Base-by-base conservation (phyloP, 345 rosid species). In the Pugionium dolabratum region DNA sequence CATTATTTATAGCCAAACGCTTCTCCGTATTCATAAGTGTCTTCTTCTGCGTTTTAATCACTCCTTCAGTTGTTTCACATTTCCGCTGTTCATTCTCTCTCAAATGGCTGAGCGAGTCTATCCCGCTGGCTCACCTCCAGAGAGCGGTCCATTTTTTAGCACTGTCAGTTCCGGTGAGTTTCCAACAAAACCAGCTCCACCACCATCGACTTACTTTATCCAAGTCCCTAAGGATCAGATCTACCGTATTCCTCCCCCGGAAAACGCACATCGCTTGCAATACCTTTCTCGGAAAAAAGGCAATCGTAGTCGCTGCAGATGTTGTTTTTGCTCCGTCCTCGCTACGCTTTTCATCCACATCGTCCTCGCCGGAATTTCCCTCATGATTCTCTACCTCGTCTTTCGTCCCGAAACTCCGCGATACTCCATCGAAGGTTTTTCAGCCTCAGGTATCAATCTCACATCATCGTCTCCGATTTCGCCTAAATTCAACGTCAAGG, bases 241-340 rank as follows among this genome's bases (percentile, higher is more conserved):
- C 83, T 85, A 86, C 81, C 86, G 91, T n/a, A 76, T 94, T 3
- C 97, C 99, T 0, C 97, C 99, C 1, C 95, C 90, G 30, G 94
- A 81, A 62, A 88, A 88, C 73, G 86, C 90, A 8, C 77, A 73
- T 25, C 96, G 86, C 27, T 70, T 58, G 46, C 76, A 80, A 4
- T 65, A 67, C n/a, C 88, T 88, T 78, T 76, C 99, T 3, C 69
- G 75, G 40, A 74, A 79, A 1, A 76, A 79, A 42, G 5, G 56
- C 10, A 56, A 63, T 9, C 77, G 78, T 28, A 70, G 79, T 27
- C 2, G 53, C 45, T 79, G 82, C 72, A 25, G 84, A 68, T 54
- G 82, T 70, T 82, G 87, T 72, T 54, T 79, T 79, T 80, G 87
- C 67, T 69, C 54, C 59, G 25, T 79, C 66, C 71, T 82, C 69